These are phyloP conservation scores for Cyclocybe cylindracea DNA, from an alignment of 768 basidiomycete species.

Conservation along the genomic window DNA sequence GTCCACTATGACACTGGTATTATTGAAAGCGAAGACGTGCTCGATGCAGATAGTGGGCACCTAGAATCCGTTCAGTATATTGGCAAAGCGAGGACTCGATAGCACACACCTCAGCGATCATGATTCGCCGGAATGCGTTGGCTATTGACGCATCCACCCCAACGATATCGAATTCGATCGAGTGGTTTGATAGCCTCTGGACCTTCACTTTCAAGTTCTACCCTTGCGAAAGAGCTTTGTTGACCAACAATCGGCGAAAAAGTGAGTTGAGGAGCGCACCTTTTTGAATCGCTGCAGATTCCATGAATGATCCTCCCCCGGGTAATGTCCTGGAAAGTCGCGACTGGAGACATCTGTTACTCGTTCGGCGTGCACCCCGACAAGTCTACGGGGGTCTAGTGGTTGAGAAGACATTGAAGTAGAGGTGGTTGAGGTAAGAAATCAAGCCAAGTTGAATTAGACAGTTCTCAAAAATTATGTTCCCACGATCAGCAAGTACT, in stretches of 20 bases:
- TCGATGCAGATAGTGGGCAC: conserved; percentile 93
- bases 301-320: conserved; percentile 87
- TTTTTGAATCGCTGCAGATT: conserved; percentile 70
- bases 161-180: conserved; percentile 92
- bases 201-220: conserved; percentile 77
- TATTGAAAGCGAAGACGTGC: conserved; percentile 90
- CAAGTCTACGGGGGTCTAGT: conserved; percentile 47
- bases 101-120: conserved; percentile 84
- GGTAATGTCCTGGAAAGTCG: conserved; percentile 89
- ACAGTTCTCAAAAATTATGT: not conserved
- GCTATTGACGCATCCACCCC: conserved; percentile 96
- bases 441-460: not conserved
- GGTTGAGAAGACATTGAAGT: conserved; percentile 19
- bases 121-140: conserved; percentile 89
- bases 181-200: conserved; percentile 76
- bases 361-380: conserved; percentile 68
- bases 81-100: not conserved
- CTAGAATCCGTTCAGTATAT: conserved; percentile 36
- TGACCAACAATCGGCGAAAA: not conserved
- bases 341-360: conserved; percentile 83
- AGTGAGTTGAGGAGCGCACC: conserved; percentile 45
- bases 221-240: conserved; percentile 31
- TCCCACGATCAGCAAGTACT: conserved; percentile 4
- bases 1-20: conserved; percentile 91
- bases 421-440: not conserved